Percentiles rank a stretch among this genome's conserved stretches.
These are phyloP conservation scores for Talaromyces sp. DNA, from an alignment of 2,329 filamentous ascomycete species.

Conservation along the genomic window DNA sequence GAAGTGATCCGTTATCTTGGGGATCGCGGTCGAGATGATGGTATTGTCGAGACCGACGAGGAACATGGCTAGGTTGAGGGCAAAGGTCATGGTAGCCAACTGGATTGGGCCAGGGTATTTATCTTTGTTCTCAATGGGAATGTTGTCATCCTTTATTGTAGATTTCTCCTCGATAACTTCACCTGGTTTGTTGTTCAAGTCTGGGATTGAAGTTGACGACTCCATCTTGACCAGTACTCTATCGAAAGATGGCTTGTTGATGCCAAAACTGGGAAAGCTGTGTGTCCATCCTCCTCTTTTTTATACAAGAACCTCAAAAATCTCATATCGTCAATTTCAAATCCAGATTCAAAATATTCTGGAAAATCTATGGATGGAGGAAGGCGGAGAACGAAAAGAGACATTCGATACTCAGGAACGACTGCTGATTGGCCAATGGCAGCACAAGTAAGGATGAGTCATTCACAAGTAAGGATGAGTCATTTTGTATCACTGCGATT, in stretches of 20 bases:
- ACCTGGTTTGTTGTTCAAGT: neutral
- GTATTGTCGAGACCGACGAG: neutral
- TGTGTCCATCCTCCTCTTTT: too few relatives aligned
- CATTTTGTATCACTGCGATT: too few relatives aligned
- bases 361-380: too few relatives aligned
- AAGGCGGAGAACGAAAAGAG: too few relatives aligned
- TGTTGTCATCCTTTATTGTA: neutral
- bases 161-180: neutral
- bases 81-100: neutral
- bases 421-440: too few relatives aligned
- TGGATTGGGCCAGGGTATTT: neutral
- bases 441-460: too few relatives aligned
- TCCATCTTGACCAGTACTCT: neutral
- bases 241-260: neutral
- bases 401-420: too few relatives aligned
- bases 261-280: too few relatives aligned
- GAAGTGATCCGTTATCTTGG: slow-evolving; percentile 28
- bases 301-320: too few relatives aligned
- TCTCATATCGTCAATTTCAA: too few relatives aligned
- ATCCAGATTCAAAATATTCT: too few relatives aligned
- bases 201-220: neutral
- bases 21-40: slow-evolving; percentile 20
- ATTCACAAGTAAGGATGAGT: too few relatives aligned
- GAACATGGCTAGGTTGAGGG: neutral
- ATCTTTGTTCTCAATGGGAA: neutral